These are phyloP conservation scores for Galerina marginata DNA, from an alignment of 768 basidiomycete genomes.

Conservation along the genomic window DNA sequence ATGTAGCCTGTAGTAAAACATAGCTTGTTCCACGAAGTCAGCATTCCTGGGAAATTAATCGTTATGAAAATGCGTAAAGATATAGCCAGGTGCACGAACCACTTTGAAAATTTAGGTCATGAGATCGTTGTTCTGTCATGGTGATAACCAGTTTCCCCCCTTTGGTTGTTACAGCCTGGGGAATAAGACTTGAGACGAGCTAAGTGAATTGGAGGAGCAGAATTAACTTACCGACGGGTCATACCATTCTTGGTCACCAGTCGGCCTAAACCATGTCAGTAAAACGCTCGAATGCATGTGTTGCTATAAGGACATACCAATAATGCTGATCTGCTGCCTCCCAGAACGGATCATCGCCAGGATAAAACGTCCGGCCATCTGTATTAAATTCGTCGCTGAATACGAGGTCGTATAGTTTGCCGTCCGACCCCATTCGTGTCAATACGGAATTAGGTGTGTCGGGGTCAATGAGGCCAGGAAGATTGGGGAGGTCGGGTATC, in stretches of 20 bases:
- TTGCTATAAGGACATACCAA: constrained; percentile 53
- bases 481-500: constrained; percentile 73
- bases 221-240: constrained; percentile 58
- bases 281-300: neutral
- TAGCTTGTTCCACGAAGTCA: constrained; percentile 92
- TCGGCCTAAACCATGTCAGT: constrained; percentile 46
- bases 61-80: constrained; percentile 33
- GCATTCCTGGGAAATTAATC: constrained; percentile 51
- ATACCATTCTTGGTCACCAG: constrained; percentile 87
- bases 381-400: constrained; percentile 81
- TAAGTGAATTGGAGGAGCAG: neutral
- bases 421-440: constrained; percentile 73
- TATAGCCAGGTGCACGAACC: constrained; percentile 47
- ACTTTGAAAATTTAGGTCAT: constrained; percentile 85
- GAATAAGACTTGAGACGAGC: constrained; percentile 6
- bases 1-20: constrained; percentile 95
- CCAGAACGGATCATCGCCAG: constrained; percentile 86
- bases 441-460: constrained; percentile 69
- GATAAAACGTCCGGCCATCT: constrained; percentile 70
- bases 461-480: constrained; percentile 75
- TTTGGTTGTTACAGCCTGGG: constrained; percentile 70
- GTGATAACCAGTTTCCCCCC: constrained; percentile 84
- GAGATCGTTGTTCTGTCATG: constrained; percentile 67
- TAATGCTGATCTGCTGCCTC: constrained; percentile 89
- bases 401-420: constrained; percentile 77